Evolutionary conservation across 495 filamentous ascomycete species (phyloP).

Genomic region (Terfezia claveryi): DNA sequence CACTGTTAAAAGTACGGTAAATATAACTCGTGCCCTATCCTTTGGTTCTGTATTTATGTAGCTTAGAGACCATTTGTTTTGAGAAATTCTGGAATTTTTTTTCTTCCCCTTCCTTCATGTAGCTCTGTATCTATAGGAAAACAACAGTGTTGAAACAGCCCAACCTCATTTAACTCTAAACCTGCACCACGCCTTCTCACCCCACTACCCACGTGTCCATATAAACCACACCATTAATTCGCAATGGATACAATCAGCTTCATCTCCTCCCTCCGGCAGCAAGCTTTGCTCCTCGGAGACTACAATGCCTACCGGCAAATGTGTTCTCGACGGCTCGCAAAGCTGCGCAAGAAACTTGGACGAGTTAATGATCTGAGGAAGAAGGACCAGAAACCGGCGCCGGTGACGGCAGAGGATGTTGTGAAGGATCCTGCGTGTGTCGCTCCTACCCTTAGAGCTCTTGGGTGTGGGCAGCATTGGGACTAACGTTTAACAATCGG

Average conservation of each 20-base stretch:
- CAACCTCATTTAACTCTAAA: too few species aligned
- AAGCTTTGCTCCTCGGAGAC: conserved; percentile 67
- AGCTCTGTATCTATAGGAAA: too few species aligned
- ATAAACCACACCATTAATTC: too few species aligned
- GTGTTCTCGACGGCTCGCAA: conserved; percentile 60
- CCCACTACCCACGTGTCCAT: too few species aligned
- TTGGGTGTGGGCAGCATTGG: conserved; percentile 3
- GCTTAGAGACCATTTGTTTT: too few species aligned
- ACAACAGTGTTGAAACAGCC: too few species aligned
- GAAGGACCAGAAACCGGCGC: conserved; percentile 62
- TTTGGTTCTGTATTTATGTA: too few species aligned
- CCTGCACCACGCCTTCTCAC: too few species aligned
- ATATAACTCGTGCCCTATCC: too few species aligned
- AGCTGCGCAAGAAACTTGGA: conserved; percentile 61
- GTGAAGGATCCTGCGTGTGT: conserved; percentile 52
- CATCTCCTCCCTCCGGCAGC: conserved; percentile 51
- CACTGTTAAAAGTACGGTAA: too few species aligned
- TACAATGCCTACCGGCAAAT: conserved; percentile 67
- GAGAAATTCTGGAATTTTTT: too few species aligned
- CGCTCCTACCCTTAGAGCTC: neutral
- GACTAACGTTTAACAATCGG: conserved; percentile 8
- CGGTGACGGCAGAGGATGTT: conserved; percentile 58
- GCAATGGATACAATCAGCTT: conserved; percentile 81
- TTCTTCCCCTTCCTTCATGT: too few species aligned
- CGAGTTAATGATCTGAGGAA: conserved; percentile 38